Conservation (phyloP, 108 stramenopile genomes). For the Stephanodiscus minutulus region DNA sequence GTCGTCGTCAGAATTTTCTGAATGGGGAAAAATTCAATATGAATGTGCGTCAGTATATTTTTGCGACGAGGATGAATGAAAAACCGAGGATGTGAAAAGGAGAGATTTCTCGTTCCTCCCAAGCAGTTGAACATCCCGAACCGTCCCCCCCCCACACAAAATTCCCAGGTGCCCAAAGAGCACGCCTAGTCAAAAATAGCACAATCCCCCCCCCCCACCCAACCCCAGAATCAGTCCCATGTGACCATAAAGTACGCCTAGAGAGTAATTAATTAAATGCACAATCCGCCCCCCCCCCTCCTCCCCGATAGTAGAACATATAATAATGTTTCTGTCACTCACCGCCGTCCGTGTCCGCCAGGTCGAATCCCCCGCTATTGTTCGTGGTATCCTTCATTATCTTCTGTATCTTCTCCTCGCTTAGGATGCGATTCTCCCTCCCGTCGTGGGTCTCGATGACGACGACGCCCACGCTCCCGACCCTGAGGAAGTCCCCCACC, state of each 20-base stretch:
- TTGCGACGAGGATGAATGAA: slow-evolving; percentile 7
- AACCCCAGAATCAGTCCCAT: neutral
- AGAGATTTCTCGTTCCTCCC: neutral
- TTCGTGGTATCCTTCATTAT: slow-evolving; percentile 92
- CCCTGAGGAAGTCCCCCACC: slow-evolving; percentile 92
- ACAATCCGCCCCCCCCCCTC: neutral
- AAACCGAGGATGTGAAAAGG: neutral
- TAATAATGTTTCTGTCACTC: slow-evolving; percentile 17
- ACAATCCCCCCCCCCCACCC: neutral
- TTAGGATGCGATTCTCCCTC: slow-evolving; percentile 73
- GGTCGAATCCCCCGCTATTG: slow-evolving; percentile 72
- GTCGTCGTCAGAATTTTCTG: slow-evolving; percentile 78
- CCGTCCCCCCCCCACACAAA: too few relatives aligned
- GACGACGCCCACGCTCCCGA: slow-evolving; percentile 95
- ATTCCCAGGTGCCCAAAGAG: neutral
- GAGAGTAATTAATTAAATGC: neutral
- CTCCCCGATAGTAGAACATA: too few relatives aligned
- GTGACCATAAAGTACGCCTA: neutral
- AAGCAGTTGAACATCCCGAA: too few relatives aligned
- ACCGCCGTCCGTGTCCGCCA: slow-evolving; percentile 88
- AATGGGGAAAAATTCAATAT: neutral
- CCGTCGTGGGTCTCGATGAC: slow-evolving; percentile 95
- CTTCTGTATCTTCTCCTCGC: slow-evolving; percentile 87
- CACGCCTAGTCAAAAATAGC: neutral
- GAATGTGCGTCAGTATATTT: neutral